Conservation (phyloP, 1,284 basidiomycete genomes). For the Fomitopsis pinicola region DNA sequence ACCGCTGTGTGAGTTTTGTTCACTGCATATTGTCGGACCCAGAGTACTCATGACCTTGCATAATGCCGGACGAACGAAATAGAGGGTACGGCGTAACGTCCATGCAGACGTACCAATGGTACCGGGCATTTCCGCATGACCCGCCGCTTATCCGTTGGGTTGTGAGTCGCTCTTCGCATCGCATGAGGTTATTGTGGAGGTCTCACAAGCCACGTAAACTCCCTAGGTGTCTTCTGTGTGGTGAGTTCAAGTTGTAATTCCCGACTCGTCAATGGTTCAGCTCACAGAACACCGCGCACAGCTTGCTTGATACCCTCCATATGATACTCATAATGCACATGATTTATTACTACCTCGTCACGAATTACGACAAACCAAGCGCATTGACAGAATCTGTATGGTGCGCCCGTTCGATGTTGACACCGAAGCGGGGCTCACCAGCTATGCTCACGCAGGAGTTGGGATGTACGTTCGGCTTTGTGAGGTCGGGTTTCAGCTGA, state of each 20-base stretch:
- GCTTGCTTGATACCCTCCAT: constrained; percentile 4
- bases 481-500: background rate
- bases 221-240: background rate
- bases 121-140: background rate
- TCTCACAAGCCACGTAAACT: too few species aligned
- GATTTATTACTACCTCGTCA: constrained; percentile 3
- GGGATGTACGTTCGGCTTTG: background rate
- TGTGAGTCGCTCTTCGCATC: background rate
- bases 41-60: background rate
- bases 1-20: background rate
- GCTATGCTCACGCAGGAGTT: background rate
- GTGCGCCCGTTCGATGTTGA: background rate
- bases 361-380: background rate
- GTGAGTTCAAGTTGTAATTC: background rate
- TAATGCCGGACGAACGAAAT: background rate
- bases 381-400: background rate
- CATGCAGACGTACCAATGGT: constrained; percentile 2
- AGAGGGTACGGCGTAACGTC: background rate
- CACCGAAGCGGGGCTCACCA: background rate
- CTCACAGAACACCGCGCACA: background rate
- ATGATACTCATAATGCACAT: constrained; percentile 3
- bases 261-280: background rate
- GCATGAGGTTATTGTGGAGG: background rate
- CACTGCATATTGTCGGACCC: background rate
- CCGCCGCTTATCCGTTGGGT: background rate